Evolutionary conservation across 768 basidiomycete species (phyloP), one percentile per base, ranked within the genome.

Genomic region (Amanita exitialis): DNA sequence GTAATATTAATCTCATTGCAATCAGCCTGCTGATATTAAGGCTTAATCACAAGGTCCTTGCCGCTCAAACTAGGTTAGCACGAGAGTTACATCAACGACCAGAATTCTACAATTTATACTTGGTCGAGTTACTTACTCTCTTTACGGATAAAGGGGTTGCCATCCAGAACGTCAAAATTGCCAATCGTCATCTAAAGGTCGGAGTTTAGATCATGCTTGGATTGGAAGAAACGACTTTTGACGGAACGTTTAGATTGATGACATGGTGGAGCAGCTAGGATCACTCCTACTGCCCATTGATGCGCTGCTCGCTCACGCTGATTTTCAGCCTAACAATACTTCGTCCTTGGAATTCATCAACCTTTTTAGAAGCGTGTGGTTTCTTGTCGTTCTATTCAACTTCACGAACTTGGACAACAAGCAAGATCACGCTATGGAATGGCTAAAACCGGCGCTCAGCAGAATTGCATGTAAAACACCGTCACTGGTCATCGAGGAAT

Each of bases 301-400:
- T 60, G 85, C 90, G 0, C 75, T 96, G 20, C 74, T 99, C 20
- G 68, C 74, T 30, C 89, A 92, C 58, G 58, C 66, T 12, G 80
- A 83, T 53, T 88, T 86, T 64, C 73, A 76, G 41, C 80, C 86
- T 1, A 76, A 81, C 30, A 47, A 71, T 15, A 65, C 74, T 23
- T 66, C 81, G 16, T 72, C 82, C 0, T 61, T 79, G 4, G 80
- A 80, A 20, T 62, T 90, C 10, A 80, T 86, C 9, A 71, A 80
- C 4, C 70, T 91, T 18, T 98, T 96, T 76, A 80, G 93, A 39
- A 92, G 90, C 60, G 75, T 93, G 67, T 99, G 95, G 95, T 92
- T 94, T 66, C 67, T 97, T 16, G 92, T 90, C 62, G 78, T 88
- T 21, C 76, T 95, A 13, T 92, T 95, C 59, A 78, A 84, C 18